Percentiles rank a stretch among this genome's conserved stretches.
Conservation (phyloP, 352 stramenopile species). For the Phytophthora lateralis region DNA sequence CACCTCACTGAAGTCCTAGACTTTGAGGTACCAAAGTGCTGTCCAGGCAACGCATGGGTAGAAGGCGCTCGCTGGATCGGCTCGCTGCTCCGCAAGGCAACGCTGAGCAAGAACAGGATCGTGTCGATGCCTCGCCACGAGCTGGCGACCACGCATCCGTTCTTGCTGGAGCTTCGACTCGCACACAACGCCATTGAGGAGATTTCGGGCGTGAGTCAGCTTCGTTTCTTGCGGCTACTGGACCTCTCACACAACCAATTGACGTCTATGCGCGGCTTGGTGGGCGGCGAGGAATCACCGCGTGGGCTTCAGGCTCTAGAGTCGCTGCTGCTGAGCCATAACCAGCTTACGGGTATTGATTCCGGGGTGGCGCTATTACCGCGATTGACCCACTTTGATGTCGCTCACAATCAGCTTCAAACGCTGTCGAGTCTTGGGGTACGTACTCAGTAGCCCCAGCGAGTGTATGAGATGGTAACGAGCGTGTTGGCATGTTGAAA, state of each 20-base stretch:
- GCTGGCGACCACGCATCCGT: conserved; percentile 55
- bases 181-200: conserved; percentile 61
- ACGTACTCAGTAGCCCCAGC: conserved; percentile 4
- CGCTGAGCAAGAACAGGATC: conserved; percentile 61
- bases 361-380: conserved; percentile 43
- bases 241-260: conserved; percentile 76
- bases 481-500: not conserved
- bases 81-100: conserved; percentile 61
- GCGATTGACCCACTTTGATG: conserved; percentile 56
- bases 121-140: conserved; percentile 44
- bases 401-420: conserved; percentile 62
- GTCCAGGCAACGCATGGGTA: conserved; percentile 55
- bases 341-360: conserved; percentile 57
- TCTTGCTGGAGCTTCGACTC: conserved; percentile 68
- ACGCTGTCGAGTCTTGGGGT: conserved; percentile 53
- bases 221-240: conserved; percentile 70
- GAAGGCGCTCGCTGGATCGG: conserved; percentile 64
- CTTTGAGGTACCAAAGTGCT: conserved; percentile 68
- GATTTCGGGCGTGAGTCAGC: conserved; percentile 51
- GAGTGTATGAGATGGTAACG: not conserved
- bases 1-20: conserved; percentile 65
- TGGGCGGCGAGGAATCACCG: not conserved
- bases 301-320: conserved; percentile 53
- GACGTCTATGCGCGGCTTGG: conserved; percentile 46
- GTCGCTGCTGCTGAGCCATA: conserved; percentile 57